Conservation (phyloP, 169 alveolate genomes). For the Cryptosporidium xiaoi region DNA sequence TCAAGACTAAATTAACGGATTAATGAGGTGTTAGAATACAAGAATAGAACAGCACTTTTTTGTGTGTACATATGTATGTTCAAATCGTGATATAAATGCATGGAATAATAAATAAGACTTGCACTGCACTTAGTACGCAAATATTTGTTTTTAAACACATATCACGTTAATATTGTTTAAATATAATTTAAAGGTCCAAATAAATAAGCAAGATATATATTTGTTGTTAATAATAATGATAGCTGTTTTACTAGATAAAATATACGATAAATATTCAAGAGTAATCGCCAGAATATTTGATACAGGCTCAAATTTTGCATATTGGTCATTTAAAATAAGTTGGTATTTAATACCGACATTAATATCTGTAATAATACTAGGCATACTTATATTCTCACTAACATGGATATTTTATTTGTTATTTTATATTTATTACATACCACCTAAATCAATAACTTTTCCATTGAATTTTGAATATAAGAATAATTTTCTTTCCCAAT, state of each 20-base stretch:
- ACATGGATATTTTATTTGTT: constrained; percentile 35
- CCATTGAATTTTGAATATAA: constrained; percentile 39
- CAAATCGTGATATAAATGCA: no score
- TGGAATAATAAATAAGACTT: no score
- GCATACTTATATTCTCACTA: constrained; percentile 3
- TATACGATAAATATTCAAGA: constrained; percentile 20
- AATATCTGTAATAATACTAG: background rate
- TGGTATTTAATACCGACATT: constrained; percentile 35
- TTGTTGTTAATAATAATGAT: no score
- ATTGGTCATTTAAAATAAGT: constrained; percentile 27
- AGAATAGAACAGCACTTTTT: no score
- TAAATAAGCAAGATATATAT: no score
- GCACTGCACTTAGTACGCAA: no score
- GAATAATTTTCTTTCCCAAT: constrained; percentile 18
- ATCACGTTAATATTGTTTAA: no score
- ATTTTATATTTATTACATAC: constrained; percentile 46
- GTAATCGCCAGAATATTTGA: constrained; percentile 2
- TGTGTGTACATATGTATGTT: no score
- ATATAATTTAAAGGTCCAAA: no score
- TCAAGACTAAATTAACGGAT: no score
- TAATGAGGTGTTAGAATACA: no score
- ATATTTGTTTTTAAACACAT: no score
- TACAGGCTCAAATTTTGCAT: constrained; percentile 7
- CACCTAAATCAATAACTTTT: constrained; percentile 38
- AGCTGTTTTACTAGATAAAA: background rate